phyloP scores from a whole-genome alignment of 1,139 yeast genomes.

The Casaregolazyma suthepensis region DNA sequence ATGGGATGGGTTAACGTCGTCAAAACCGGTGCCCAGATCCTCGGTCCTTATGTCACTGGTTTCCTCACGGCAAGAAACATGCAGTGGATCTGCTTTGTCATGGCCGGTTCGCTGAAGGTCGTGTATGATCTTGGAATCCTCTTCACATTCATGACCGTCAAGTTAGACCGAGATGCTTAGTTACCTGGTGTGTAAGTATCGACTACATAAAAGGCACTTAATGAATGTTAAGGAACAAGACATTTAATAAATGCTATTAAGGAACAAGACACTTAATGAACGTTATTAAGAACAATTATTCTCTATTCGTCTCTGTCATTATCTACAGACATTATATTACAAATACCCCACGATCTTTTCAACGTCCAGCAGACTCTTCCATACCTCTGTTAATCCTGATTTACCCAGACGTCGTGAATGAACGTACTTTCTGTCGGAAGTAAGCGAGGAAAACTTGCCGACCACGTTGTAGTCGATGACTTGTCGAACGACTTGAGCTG shows the following conservation, averaged over 20 bases:
- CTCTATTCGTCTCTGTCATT: background rate
- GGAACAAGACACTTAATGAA: too few relatives aligned
- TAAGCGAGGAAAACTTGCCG: slow-evolving; percentile 21
- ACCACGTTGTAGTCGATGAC: slow-evolving; percentile 26
- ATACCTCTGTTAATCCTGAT: slow-evolving; percentile 27
- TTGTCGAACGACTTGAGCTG: slow-evolving; percentile 14
- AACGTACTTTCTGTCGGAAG: slow-evolving; percentile 23
- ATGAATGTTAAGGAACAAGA: background rate
- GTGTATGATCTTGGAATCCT: slow-evolving; percentile 26
- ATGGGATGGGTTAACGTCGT: slow-evolving; percentile 78
- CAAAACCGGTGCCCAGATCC: slow-evolving; percentile 67
- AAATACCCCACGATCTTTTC: slow-evolving; percentile 20
- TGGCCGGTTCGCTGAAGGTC: slow-evolving; percentile 48
- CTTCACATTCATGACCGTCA: slow-evolving; percentile 12
- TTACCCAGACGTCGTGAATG: slow-evolving; percentile 32
- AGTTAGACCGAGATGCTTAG: slow-evolving; percentile 18
- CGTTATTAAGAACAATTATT: background rate
- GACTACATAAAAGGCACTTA: background rate
- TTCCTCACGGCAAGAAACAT: slow-evolving; percentile 46
- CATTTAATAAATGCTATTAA: background rate
- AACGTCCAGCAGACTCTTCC: slow-evolving; percentile 19
- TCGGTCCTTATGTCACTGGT: slow-evolving; percentile 73
- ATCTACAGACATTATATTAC: slow-evolving; percentile 7
- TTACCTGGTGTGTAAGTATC: background rate
- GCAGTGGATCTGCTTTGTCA: slow-evolving; percentile 50